Evolutionary conservation across 1,139 yeast species (phyloP).

Genomic region (Kurtzmaniella quercitrusa): DNA sequence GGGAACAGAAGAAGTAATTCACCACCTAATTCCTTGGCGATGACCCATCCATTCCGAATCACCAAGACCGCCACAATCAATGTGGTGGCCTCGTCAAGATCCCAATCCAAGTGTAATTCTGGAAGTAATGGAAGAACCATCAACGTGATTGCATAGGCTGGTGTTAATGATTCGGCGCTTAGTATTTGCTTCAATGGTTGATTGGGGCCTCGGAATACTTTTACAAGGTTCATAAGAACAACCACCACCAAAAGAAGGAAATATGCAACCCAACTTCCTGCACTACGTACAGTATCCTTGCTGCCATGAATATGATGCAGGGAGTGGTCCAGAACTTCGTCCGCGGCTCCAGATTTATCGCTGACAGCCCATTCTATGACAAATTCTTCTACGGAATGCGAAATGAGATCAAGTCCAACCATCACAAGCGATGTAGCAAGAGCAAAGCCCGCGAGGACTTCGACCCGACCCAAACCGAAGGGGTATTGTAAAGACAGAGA

Average conservation of each 20-base stretch:
- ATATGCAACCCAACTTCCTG: constrained; percentile 31
- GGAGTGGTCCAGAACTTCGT: constrained; percentile 21
- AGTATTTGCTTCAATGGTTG: background rate
- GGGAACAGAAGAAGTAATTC: constrained; percentile 54
- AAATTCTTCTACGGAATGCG: constrained; percentile 78
- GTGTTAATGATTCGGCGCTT: constrained; percentile 1
- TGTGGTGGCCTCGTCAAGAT: constrained; percentile 49
- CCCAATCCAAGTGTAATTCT: constrained; percentile 28
- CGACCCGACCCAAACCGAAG: constrained; percentile 85
- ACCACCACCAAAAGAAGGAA: background rate
- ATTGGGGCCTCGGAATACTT: background rate
- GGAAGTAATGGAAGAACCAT: constrained; percentile 33
- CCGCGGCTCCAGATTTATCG: constrained; percentile 26
- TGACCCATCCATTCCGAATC: constrained; percentile 51
- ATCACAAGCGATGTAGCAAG: constrained; percentile 78
- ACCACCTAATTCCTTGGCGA: constrained; percentile 50
- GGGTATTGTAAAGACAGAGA: constrained; percentile 82
- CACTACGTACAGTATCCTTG: constrained; percentile 22
- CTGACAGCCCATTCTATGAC: constrained; percentile 46
- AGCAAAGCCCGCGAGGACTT: constrained; percentile 85
- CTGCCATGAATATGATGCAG: constrained; percentile 55
- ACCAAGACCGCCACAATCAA: constrained; percentile 46
- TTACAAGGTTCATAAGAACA: background rate
- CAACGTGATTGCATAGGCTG: constrained; percentile 41
- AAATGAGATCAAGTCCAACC: constrained; percentile 85